These are phyloP conservation scores for Hirsutella thompsonii DNA, from an alignment of 2,329 filamentous ascomycete genomes.

Conservation along the genomic window DNA sequence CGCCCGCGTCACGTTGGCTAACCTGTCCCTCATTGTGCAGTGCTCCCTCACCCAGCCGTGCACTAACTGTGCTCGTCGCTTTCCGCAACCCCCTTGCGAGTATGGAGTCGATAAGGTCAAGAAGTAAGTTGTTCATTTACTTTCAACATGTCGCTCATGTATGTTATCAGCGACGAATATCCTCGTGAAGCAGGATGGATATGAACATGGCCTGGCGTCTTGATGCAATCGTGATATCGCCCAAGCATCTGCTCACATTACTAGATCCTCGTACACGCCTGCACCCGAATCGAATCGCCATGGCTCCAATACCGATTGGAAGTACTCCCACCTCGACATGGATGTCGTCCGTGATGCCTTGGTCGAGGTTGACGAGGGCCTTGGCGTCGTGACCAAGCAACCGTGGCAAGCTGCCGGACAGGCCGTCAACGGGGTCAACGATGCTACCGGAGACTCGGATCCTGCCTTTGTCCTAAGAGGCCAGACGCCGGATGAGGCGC, in stretches of 20 bases:
- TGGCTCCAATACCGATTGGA: constrained; percentile 3
- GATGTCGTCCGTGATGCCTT: constrained; percentile 20
- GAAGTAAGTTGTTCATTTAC: no score
- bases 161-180: no score
- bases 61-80: constrained; percentile 38
- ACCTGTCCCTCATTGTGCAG: constrained; percentile 14
- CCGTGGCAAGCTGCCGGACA: not conserved
- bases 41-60: constrained; percentile 42
- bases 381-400: constrained; percentile 1
- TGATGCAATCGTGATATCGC: not conserved
- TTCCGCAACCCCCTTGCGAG: constrained; percentile 36
- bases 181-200: no score
- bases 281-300: constrained; percentile 9
- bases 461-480: constrained; percentile 5
- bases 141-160: no score
- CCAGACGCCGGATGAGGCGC: constrained; percentile 4
- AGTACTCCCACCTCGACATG: constrained; percentile 24
- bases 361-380: constrained; percentile 15
- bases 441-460: not conserved
- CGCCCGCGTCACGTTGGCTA: not conserved
- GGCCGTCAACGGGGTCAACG: not conserved
- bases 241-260: not conserved
- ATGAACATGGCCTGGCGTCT: no score
- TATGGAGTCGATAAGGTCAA: constrained; percentile 21
- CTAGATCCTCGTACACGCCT: constrained; percentile 2